Base-by-base conservation (phyloP, 257 asterid genomes). In the Fraxinus pennsylvanica region DNA sequence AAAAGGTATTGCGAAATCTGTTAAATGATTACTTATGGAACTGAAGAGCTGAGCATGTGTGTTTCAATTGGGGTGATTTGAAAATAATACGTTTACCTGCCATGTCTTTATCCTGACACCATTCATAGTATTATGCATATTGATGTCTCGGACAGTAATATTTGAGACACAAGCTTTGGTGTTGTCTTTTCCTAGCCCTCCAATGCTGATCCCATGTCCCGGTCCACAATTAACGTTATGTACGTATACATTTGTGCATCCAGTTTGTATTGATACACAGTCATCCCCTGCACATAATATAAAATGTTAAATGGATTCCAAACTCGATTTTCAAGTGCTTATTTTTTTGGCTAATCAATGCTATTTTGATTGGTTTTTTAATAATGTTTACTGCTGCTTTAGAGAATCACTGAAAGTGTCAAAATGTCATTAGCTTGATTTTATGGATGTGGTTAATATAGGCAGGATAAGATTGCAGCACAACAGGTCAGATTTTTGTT, bases 61-160 rank as follows among this genome's bases (percentile, higher is more conserved):
- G 36, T 63, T 63, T 12, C 33, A 27, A 25, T 27, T 63, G 13
- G 19, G 69, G 35, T 27, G 19, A 25, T 27, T 9, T 63, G 19
- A 6, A 63, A 3, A 63, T 63, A 9, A 25, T 12, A 63, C 12
- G 33, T 74, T 15, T 88, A 90, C 98, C 98, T 92, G 97, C 95
- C 95, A 94, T 52, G 97, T 94, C 84, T 94, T 94, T 68, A 94
- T 90, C 65, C 98, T 68, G 29, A 81, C 84, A 0, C 81, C 84
- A n/a, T 76, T 81, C 81, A 81, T 81, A 0, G 84, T 81, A 21
- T 81, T 81, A 10, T 76, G 79, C 73, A 80, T 69, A 41, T 33
- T 35, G 76, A 72, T 38, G 69, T 81, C 84, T 41, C 84, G 70
- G 13, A 81, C 84, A 33, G 84, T 81, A 68, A 81, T 71, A 47